These are phyloP conservation scores for Suhomyces pyralidae DNA, from an alignment of 805 yeast species.

Conservation along the genomic window DNA sequence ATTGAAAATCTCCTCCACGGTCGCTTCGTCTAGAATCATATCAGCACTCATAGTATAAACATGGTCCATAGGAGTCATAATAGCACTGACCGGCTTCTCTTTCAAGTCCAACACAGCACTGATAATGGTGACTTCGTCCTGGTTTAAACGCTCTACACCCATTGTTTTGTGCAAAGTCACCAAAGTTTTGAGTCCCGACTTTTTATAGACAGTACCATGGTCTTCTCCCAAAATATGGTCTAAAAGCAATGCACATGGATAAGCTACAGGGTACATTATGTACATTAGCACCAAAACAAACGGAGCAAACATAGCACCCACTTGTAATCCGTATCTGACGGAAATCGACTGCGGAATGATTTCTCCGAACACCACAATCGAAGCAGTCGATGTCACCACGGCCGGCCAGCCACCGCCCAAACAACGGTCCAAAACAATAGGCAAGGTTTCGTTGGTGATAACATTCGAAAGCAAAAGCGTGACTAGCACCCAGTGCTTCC, in stretches of 20 bases:
- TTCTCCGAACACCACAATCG: slow-evolving; percentile 93
- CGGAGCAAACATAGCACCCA: slow-evolving; percentile 88
- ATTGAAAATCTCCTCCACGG: slow-evolving; percentile 85
- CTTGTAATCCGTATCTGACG: slow-evolving; percentile 87
- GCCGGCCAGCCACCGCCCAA: slow-evolving; percentile 98
- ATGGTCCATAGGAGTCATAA: slow-evolving; percentile 92
- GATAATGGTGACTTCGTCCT: slow-evolving; percentile 94
- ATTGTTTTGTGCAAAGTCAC: slow-evolving; percentile 90
- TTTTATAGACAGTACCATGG: slow-evolving; percentile 92
- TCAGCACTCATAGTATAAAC: slow-evolving; percentile 88
- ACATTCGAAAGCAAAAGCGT: slow-evolving; percentile 83
- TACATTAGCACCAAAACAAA: slow-evolving; percentile 85
- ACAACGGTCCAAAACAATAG: slow-evolving; percentile 87
- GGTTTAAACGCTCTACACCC: slow-evolving; percentile 91
- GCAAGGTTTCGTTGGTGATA: slow-evolving; percentile 90
- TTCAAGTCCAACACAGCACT: slow-evolving; percentile 91
- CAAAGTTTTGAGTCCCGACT: slow-evolving; percentile 87
- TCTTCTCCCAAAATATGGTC: slow-evolving; percentile 89
- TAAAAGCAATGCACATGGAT: slow-evolving; percentile 79
- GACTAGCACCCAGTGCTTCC: slow-evolving; percentile 96
- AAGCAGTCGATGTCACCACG: slow-evolving; percentile 86
- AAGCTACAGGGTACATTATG: slow-evolving; percentile 85
- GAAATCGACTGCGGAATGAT: slow-evolving; percentile 92
- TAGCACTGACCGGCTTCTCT: slow-evolving; percentile 79
- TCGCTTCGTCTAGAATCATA: slow-evolving; percentile 72